Base-by-base conservation (phyloP, 1,284 basidiomycete species). In the Cryptococcus jaspeensis region DNA sequence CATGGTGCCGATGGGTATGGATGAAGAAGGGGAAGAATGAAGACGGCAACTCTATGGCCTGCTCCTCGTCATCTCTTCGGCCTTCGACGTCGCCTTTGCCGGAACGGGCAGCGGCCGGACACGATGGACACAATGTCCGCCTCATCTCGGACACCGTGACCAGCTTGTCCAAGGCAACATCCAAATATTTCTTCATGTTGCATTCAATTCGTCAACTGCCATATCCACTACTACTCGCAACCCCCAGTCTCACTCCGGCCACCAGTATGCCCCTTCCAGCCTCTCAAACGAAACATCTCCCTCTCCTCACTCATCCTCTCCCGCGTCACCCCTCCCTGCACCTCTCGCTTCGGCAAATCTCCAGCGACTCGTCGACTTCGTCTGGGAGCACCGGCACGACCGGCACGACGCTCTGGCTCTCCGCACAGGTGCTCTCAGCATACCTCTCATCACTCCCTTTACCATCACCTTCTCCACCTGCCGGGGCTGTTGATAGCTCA, bases 321-420 rank as follows among this genome's bases (percentile, higher is more conserved):
- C 73, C 67, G 43, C 55, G 72, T 25, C 52, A 42, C 18, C 28
- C 47, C 32, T 84, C 45, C 13, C 55, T 61, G 2, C n/a, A 41
- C 2, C 54, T 73, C 4, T 47, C 50, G 1, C 56, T 73, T 1
- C 35, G 47, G 23, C 73, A 71, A 46, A 59, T 63, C 25, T 67
- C 67, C 15, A 52, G 47, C 3, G 52, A 53, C 42, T 50, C 42
- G 43, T 40, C 20, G 5, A 44, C 38, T 41, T 60, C 69, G 7
- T 37, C 44, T 6, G 52, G 53, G 38, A 43, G 54, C 50, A 70
- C 72, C 23, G 69, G 74, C 9, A 84, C 86, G 41, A 92, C 89
- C 61, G 92, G 91, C 18, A 90, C 89, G n/a, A 85, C 89, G 1
- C 83, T 94, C 54, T 94, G 92, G 92, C 84, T 92, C 54, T 85